Evolutionary conservation across 345 rosid genomes (phyloP).

Genomic region (Populus simonii): DNA sequence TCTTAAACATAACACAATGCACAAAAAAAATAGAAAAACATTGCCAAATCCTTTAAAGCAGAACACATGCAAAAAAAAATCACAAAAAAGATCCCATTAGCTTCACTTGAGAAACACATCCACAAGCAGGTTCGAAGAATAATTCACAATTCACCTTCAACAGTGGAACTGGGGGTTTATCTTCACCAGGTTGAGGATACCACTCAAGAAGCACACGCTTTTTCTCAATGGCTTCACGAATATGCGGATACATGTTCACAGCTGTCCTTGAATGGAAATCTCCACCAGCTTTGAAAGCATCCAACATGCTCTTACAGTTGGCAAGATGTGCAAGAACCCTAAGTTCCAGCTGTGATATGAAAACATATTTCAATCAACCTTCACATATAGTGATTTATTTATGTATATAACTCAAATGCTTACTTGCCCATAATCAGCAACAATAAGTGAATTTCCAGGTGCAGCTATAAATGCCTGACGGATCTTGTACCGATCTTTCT

Average conservation of each 20-base stretch:
- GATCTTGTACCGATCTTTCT: constrained; percentile 97
- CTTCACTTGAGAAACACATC: background rate
- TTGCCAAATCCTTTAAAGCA: background rate
- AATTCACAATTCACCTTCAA: constrained; percentile 57
- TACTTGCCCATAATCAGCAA: constrained; percentile 99
- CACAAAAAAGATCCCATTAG: background rate
- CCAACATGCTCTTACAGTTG: constrained; percentile 88
- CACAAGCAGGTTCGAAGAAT: background rate
- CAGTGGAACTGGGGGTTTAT: constrained; percentile 88
- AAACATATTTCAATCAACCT: constrained; percentile 26
- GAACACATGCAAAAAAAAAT: background rate
- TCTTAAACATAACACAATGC: background rate
- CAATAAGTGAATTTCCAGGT: constrained; percentile 91
- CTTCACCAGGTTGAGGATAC: constrained; percentile 89
- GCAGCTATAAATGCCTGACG: constrained; percentile 92
- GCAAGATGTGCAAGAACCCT: constrained; percentile 96
- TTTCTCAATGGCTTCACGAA: constrained; percentile 71
- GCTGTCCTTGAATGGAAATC: constrained; percentile 99
- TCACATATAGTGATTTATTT: background rate
- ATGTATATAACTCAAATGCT: constrained; percentile 17
- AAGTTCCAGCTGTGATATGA: constrained; percentile 74
- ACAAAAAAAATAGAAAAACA: background rate
- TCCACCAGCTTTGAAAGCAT: constrained; percentile 96
- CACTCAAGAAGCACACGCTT: constrained; percentile 85
- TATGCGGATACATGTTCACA: constrained; percentile 93